These are phyloP conservation scores for Neotropicomus parvogracilis DNA, from an alignment of 1,284 basidiomycete genomes.

Conservation along the genomic window DNA sequence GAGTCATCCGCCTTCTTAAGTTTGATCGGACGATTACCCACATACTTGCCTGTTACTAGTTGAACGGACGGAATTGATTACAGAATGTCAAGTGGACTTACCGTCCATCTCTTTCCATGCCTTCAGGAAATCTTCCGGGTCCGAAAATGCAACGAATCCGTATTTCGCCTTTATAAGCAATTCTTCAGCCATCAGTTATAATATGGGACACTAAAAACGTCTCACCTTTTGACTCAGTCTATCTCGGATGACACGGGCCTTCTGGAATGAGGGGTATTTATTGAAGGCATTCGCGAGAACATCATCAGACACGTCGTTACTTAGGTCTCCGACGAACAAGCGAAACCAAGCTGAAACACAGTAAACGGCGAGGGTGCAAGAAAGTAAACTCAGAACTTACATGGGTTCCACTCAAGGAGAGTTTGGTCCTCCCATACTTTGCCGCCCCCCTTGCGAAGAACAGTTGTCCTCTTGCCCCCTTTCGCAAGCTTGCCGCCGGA, in stretches of 20 bases:
- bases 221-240: constrained; percentile 82
- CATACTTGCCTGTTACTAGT: constrained; percentile 79
- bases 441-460: constrained; percentile 90
- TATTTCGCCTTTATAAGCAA: constrained; percentile 74
- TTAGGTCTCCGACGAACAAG: constrained; percentile 95
- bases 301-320: constrained; percentile 97
- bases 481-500: constrained; percentile 81
- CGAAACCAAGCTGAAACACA: constrained; percentile 84
- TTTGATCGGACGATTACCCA: constrained; percentile 91
- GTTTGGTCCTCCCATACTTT: constrained; percentile 99
- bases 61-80: constrained; percentile 7
- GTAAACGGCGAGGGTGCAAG: not conserved
- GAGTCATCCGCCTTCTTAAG: constrained; percentile 84
- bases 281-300: constrained; percentile 89
- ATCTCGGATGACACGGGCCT: constrained; percentile 93
- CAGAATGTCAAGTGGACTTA: constrained; percentile 35
- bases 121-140: constrained; percentile 96
- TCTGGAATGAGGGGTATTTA: constrained; percentile 89
- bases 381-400: constrained; percentile 47
- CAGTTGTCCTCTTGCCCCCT: constrained; percentile 91
- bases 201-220: not conserved
- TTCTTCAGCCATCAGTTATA: not conserved
- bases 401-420: constrained; percentile 95
- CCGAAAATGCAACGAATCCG: constrained; percentile 96
- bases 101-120: constrained; percentile 99